These are phyloP conservation scores for Coemansia sp. DNA, from an alignment of 192 early-diverging fungal genomes.

Conservation along the genomic window DNA sequence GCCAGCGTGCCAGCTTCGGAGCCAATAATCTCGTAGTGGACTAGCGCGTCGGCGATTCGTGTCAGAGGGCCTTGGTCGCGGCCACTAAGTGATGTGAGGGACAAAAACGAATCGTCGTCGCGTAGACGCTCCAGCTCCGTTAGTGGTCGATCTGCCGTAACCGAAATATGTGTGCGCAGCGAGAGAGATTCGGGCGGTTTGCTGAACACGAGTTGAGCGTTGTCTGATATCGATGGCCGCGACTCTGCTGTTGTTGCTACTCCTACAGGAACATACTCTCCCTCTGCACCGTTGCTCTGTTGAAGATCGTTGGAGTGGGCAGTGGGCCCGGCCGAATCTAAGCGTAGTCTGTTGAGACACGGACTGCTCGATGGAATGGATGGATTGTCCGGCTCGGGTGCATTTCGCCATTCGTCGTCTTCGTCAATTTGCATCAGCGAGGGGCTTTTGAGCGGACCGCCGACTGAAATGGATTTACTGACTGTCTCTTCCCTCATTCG, in stretches of 20 bases:
- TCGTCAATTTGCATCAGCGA: constrained; percentile 33
- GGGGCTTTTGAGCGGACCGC: neutral
- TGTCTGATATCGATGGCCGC: neutral
- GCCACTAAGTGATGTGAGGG: constrained; percentile 26
- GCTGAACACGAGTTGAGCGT: constrained; percentile 7
- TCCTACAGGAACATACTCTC: neutral
- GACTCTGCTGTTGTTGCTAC: neutral
- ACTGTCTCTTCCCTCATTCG: neutral
- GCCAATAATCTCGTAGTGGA: constrained; percentile 28
- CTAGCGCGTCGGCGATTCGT: constrained; percentile 31
- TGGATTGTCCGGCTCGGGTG: neutral
- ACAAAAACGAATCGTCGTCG: constrained; percentile 17
- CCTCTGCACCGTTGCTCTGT: neutral
- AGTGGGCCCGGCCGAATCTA: neutral
- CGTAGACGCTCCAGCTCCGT: constrained; percentile 8
- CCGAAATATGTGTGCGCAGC: constrained; percentile 36
- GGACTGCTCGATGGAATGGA: neutral
- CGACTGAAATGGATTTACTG: too few species aligned
- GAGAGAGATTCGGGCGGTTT: constrained; percentile 49
- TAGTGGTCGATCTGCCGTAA: constrained; percentile 19
- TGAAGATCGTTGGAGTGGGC: neutral
- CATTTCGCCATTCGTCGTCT: neutral
- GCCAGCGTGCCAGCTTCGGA: neutral
- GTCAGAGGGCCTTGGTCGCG: constrained; percentile 5
- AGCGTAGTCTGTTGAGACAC: neutral